Evolutionary conservation across 495 filamentous ascomycete species (phyloP).

Genomic region (Aspergillus leporis): DNA sequence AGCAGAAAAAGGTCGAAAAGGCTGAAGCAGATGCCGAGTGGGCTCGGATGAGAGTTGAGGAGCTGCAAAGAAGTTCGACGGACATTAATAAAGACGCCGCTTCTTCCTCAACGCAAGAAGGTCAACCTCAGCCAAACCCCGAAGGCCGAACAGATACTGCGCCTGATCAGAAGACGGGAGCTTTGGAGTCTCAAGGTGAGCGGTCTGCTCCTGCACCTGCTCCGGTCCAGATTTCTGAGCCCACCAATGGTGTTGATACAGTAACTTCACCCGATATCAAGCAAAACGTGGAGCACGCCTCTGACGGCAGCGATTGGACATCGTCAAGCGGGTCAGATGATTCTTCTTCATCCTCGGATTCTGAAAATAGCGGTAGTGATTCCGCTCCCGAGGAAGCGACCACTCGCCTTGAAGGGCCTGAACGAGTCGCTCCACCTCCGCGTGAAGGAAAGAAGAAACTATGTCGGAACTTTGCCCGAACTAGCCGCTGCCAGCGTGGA

Average conservation of each 20-base stretch:
- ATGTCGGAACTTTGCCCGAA: slow-evolving; percentile 50
- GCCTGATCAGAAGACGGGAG: background rate
- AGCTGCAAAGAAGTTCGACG: slow-evolving; percentile 28
- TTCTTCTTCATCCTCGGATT: slow-evolving; percentile 34
- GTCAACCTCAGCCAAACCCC: background rate
- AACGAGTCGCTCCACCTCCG: slow-evolving; percentile 42
- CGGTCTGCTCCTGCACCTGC: background rate
- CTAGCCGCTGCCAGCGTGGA: slow-evolving; percentile 46
- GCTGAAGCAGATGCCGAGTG: slow-evolving; percentile 50
- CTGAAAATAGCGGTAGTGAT: slow-evolving; percentile 36
- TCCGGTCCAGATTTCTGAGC: background rate
- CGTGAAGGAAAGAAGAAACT: slow-evolving; percentile 38
- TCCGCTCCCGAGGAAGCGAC: slow-evolving; percentile 45
- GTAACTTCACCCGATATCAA: background rate
- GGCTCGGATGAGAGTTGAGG: slow-evolving; percentile 39
- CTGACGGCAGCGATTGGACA: slow-evolving; percentile 36
- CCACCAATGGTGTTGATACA: background rate
- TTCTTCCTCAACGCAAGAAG: slow-evolving; percentile 11
- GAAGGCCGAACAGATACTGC: background rate
- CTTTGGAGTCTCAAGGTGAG: background rate
- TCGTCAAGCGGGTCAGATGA: slow-evolving; percentile 38
- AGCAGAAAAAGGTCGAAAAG: slow-evolving; percentile 49
- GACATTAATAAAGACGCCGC: slow-evolving; percentile 7
- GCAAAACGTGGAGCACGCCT: slow-evolving; percentile 5
- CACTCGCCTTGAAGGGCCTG: slow-evolving; percentile 42